Conservation (phyloP, 139 green algal species). For the Chlorella sp. region DNA sequence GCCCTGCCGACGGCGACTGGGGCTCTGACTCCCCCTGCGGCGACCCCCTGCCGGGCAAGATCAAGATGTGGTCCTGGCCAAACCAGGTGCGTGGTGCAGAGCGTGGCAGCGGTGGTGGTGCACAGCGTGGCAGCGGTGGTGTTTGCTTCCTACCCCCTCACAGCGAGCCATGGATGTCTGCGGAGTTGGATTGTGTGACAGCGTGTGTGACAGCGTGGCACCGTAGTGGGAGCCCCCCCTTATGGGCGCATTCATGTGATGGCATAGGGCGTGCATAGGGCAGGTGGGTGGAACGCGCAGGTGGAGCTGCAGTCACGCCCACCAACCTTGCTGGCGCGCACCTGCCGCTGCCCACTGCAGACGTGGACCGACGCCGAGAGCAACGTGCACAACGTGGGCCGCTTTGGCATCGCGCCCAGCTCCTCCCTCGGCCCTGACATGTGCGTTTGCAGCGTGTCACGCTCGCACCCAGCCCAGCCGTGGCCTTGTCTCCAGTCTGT, state of each 20-base stretch:
- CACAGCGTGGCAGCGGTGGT: too few species aligned
- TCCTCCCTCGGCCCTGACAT: background rate
- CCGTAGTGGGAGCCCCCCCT: too few species aligned
- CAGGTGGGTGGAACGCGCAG: too few species aligned
- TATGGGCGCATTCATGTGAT: too few species aligned
- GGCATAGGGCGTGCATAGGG: too few species aligned
- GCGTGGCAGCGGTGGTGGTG: too few species aligned
- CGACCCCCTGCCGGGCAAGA: background rate
- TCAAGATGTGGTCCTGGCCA: background rate
- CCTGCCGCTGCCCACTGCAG: background rate
- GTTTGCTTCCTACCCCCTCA: background rate
- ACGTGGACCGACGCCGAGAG: background rate
- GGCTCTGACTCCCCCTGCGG: background rate
- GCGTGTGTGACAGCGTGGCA: too few species aligned
- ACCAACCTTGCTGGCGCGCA: background rate
- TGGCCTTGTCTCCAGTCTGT: background rate
- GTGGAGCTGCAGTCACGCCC: too few species aligned
- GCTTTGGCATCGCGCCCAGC: background rate
- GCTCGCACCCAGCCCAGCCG: background rate
- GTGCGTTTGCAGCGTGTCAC: background rate
- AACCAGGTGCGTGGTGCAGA: background rate
- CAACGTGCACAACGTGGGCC: background rate
- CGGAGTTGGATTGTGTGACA: too few species aligned
- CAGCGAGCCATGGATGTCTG: too few species aligned
- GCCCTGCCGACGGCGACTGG: background rate